Evolutionary conservation across 2,329 filamentous ascomycete genomes (phyloP).

Genomic region (Fusarium cyanostomum): DNA sequence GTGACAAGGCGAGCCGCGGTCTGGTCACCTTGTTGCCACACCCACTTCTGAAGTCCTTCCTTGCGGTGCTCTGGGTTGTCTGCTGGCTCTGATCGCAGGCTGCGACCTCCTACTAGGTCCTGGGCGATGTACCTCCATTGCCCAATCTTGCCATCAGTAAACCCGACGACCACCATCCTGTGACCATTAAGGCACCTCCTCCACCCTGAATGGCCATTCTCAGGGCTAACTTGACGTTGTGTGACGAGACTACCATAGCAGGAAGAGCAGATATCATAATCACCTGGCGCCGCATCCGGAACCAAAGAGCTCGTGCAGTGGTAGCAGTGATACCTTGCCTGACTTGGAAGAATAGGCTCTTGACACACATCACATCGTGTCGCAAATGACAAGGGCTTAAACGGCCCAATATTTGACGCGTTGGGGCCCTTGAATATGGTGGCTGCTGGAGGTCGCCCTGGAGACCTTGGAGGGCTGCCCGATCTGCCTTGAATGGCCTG

Average conservation of each 20-base stretch:
- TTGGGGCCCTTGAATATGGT: constrained; percentile 59
- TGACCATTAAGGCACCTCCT: constrained; percentile 82
- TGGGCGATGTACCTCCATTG: constrained; percentile 73
- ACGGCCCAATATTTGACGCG: constrained; percentile 60
- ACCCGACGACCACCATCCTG: constrained; percentile 83
- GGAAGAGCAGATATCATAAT: constrained; percentile 83
- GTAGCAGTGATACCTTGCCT: constrained; percentile 82
- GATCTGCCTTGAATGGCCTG: constrained; percentile 49
- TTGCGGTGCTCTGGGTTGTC: constrained; percentile 46
- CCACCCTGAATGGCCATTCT: constrained; percentile 86
- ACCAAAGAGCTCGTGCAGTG: constrained; percentile 68
- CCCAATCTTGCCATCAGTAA: constrained; percentile 73
- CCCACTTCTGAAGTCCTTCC: constrained; percentile 59
- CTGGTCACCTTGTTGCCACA: constrained; percentile 57
- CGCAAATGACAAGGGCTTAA: constrained; percentile 75
- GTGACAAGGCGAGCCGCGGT: constrained; percentile 60
- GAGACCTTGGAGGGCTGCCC: constrained; percentile 52
- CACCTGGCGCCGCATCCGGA: constrained; percentile 65
- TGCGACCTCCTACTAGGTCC: constrained; percentile 81
- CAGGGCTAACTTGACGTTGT: constrained; percentile 71
- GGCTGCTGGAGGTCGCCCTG: constrained; percentile 58
- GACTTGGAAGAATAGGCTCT: constrained; percentile 73
- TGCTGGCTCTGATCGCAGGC: constrained; percentile 69
- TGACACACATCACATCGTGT: constrained; percentile 83
- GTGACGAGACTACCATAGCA: constrained; percentile 78